Evolutionary conservation across 495 filamentous ascomycete genomes (phyloP), one percentile per base, ranked within the genome.

Genomic region (Daldinia loculata): DNA sequence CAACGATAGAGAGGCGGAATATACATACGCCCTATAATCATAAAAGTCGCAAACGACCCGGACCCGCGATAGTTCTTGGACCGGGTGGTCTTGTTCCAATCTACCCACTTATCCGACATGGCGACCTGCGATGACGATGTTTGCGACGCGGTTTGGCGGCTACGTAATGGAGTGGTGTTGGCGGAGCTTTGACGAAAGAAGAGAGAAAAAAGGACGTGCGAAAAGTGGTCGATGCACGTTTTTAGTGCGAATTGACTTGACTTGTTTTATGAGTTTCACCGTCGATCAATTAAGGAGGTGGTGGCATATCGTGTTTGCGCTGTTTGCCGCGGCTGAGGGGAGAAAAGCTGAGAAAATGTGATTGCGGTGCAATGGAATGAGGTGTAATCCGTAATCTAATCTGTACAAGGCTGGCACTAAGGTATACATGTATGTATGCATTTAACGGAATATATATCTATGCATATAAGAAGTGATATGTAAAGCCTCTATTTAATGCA

Each of bases 21-120:
- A 55, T 17, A 41, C 17, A 19, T 84, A 97, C 95, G 94, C 76
- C 93, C 94, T 70, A 98, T 90, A 78, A 98, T 97, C 69, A 98
- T 88, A 80, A 97, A 97, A 52, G 95, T 98, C 79, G 93, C 93
- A 74, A 98, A 98, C 17, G 84, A 86, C 57, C 76, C 68, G 8
- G 84, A 81, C 38, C 83, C 84, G 30, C 80, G 79, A 68, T 85
- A 85, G 79, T 83, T 73, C 69, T 79, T 79, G 32, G 82, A 84
- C 72, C 76, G 75, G 38, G 81, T 81, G 56, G 78, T 84, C 76
- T 85, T 85, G 53, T 75, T 77, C 82, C 81, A 84, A 72, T 85
- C 83, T 61, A 85, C 80, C 79, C 80, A 84, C 64, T 79, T 78
- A 17, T 77, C 72, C 64, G 73, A 32, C 75, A 77, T 77, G 57